phyloP scores from a whole-genome alignment of 345 rosid genomes.

The Capsella bursapastoris region DNA sequence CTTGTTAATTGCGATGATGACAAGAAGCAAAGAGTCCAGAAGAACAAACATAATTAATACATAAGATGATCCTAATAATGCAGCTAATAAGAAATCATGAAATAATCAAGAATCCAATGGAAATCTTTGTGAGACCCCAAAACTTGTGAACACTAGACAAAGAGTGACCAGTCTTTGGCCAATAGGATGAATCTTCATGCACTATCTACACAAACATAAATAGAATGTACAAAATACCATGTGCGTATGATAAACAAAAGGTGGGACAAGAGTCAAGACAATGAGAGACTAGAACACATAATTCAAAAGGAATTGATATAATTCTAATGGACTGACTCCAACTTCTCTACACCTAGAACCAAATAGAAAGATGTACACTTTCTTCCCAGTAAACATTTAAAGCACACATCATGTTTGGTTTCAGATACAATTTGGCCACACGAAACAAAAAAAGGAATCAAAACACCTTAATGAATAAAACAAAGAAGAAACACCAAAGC shows the following conservation, averaged over 20 bases:
- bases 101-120: conserved; percentile 42
- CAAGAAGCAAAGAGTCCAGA: conserved; percentile 38
- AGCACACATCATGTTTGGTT: conserved; percentile 25
- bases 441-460: conserved; percentile 20
- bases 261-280: conserved; percentile 31
- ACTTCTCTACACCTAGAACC: conserved; percentile 3
- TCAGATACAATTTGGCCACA: conserved; percentile 35
- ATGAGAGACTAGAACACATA: conserved; percentile 21
- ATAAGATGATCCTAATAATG: conserved; percentile 33
- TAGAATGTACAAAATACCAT: conserved; percentile 21
- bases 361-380: neutral
- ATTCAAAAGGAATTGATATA: neutral
- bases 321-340: neutral
- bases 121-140: conserved; percentile 40
- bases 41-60: conserved; percentile 28
- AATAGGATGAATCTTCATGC: conserved; percentile 22
- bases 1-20: conserved; percentile 38
- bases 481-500: conserved; percentile 34
- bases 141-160: neutral
- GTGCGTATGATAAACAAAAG: conserved; percentile 30
- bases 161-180: conserved; percentile 31
- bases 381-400: neutral
- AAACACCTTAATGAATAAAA: conserved; percentile 20
- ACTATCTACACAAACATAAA: conserved; percentile 6
- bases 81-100: conserved; percentile 13